Evolutionary conservation across 78 protist genomes (phyloP).

Genomic region (Emiliania huxleyi): DNA sequence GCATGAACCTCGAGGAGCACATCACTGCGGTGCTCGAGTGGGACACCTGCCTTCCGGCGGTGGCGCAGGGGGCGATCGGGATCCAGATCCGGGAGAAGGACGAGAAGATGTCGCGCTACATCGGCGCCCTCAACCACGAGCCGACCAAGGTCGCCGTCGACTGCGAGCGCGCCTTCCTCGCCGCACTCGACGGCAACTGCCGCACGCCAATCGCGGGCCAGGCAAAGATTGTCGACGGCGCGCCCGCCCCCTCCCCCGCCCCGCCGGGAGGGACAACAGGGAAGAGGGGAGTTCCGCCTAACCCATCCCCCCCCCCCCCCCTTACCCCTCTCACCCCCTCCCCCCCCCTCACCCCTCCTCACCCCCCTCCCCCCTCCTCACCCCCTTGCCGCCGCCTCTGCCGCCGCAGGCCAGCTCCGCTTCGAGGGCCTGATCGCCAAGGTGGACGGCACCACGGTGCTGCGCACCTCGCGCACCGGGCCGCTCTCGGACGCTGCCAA

Average conservation of each 20-base stretch:
- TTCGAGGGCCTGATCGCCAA: conserved; percentile 10
- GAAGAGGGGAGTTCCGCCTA: too few relatives aligned
- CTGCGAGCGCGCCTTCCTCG: conserved; percentile 37
- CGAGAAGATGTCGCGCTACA: neutral
- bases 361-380: too few relatives aligned
- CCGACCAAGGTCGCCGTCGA: conserved; percentile 13
- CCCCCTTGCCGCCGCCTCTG: too few relatives aligned
- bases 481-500: neutral
- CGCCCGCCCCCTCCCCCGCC: neutral
- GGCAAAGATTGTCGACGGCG: neutral
- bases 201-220: conserved; percentile 33
- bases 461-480: neutral
- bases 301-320: too few relatives aligned
- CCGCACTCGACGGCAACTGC: conserved; percentile 41
- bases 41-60: conserved; percentile 50
- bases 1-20: conserved; percentile 42
- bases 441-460: neutral
- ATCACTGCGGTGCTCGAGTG: neutral
- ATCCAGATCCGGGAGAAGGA: conserved; percentile 58
- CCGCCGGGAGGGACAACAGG: too few relatives aligned
- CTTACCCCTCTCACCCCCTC: too few relatives aligned
- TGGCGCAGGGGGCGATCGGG: conserved; percentile 77
- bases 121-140: neutral
- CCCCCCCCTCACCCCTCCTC: too few relatives aligned
- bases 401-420: neutral